These are phyloP conservation scores for Salix caprea DNA, from an alignment of 345 rosid species.

Conservation along the genomic window DNA sequence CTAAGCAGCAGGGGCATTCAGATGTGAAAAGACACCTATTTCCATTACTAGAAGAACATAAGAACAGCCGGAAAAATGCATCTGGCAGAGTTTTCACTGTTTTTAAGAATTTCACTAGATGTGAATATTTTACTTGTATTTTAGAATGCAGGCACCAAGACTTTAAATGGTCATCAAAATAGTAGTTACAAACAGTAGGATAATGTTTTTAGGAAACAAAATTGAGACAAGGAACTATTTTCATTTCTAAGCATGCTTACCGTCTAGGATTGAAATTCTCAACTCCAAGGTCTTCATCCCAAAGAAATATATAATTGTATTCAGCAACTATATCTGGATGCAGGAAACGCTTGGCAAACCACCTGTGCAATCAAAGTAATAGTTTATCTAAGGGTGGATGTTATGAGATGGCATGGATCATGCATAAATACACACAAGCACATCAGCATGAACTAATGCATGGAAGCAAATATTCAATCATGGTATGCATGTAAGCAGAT, in stretches of 20 bases:
- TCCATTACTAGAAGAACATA: background rate
- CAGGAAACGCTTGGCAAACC: slow-evolving; percentile 95
- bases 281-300: slow-evolving; percentile 96
- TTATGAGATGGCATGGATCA: background rate
- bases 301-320: slow-evolving; percentile 76
- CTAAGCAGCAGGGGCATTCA: background rate
- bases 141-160: background rate
- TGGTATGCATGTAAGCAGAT: background rate
- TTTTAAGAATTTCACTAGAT: background rate
- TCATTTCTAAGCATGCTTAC: slow-evolving; percentile 27
- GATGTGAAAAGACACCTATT: background rate
- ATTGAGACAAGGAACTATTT: background rate
- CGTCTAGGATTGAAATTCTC: slow-evolving; percentile 61
- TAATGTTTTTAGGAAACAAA: background rate
- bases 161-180: background rate
- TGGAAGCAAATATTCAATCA: too few relatives aligned
- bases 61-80: background rate
- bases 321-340: slow-evolving; percentile 81
- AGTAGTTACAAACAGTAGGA: background rate
- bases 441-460: background rate
- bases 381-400: background rate
- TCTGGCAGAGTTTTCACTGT: background rate
- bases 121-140: background rate
- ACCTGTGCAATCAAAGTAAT: slow-evolving; percentile 44
- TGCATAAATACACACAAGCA: background rate